Conservation (phyloP, 768 basidiomycete genomes). For the Butyriboletus loyo region DNA sequence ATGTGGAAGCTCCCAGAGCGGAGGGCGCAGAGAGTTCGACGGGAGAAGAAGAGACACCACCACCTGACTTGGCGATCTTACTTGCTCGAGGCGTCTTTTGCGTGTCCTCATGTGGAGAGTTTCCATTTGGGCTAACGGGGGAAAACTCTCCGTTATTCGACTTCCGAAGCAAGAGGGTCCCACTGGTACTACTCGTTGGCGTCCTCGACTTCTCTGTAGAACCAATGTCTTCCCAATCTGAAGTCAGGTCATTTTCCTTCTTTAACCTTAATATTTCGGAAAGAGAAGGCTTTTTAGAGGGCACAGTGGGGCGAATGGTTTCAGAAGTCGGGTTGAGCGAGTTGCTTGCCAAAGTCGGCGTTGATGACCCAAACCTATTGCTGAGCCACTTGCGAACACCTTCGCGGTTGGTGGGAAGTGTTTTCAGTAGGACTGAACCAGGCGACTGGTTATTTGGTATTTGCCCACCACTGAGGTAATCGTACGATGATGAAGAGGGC, state of each 20-base stretch:
- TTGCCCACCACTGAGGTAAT: constrained; percentile 42
- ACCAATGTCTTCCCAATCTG: constrained; percentile 66
- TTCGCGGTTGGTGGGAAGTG: constrained; percentile 70
- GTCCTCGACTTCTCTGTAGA: constrained; percentile 44
- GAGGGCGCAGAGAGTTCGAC: constrained; percentile 17
- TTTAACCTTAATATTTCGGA: constrained; percentile 59
- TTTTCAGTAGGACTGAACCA: constrained; percentile 35
- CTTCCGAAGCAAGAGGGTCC: constrained; percentile 29
- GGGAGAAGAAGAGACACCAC: constrained; percentile 17
- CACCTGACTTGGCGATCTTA: constrained; percentile 31
- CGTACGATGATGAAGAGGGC: constrained; percentile 49
- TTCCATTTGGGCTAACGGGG: constrained; percentile 27
- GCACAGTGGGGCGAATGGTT: constrained; percentile 35
- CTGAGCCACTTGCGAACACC: constrained; percentile 81
- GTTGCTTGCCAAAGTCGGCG: constrained; percentile 38
- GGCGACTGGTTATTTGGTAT: constrained; percentile 32
- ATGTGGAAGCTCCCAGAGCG: constrained; percentile 30
- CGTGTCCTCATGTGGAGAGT: constrained; percentile 25
- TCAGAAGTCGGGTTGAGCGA: constrained; percentile 32
- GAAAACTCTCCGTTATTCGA: constrained; percentile 29
- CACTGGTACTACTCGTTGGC: constrained; percentile 46
- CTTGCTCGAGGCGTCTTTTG: constrained; percentile 36
- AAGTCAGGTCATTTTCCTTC: constrained; percentile 53
- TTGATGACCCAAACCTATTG: constrained; percentile 49
- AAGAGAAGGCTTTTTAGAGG: constrained; percentile 61